These are phyloP conservation scores for Hanseniaspora lachancei DNA, from an alignment of 805 yeast genomes.

Conservation along the genomic window DNA sequence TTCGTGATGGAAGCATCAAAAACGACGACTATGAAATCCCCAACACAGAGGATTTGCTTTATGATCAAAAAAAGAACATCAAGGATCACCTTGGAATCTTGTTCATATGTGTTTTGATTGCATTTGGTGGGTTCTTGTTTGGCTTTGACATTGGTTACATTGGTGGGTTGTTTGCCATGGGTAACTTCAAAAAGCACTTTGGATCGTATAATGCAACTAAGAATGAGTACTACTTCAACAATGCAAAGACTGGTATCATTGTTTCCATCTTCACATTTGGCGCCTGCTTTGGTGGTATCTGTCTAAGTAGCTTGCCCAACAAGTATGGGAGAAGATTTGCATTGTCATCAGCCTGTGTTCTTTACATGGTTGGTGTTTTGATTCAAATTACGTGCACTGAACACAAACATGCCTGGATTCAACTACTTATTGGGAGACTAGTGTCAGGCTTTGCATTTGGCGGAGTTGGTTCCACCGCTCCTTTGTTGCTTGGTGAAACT, in stretches of 20 bases:
- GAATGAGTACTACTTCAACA: conserved; percentile 32
- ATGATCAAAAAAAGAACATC: conserved; percentile 20
- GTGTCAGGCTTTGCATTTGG: conserved; percentile 70
- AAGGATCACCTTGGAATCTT: conserved; percentile 27
- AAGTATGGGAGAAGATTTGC: conserved; percentile 53
- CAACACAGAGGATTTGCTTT: neutral
- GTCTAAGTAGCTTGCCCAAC: conserved; percentile 47
- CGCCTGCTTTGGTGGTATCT: conserved; percentile 60
- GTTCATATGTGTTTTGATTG: conserved; percentile 23
- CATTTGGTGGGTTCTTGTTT: conserved; percentile 40
- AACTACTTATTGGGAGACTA: conserved; percentile 53
- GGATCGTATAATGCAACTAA: conserved; percentile 32
- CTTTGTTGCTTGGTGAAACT: conserved; percentile 45
- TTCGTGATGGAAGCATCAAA: neutral
- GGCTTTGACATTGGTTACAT: conserved; percentile 74
- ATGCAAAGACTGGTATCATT: conserved; percentile 44
- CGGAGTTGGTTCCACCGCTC: conserved; percentile 59
- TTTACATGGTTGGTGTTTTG: conserved; percentile 54
- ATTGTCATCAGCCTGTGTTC: conserved; percentile 44
- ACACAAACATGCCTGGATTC: conserved; percentile 45
- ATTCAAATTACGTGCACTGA: conserved; percentile 42
- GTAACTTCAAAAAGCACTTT: conserved; percentile 46
- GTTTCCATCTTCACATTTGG: conserved; percentile 58
- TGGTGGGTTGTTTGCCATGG: conserved; percentile 51
- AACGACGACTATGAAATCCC: neutral